Evolutionary conservation across 2,329 filamentous ascomycete species (phyloP).

Genomic region (Escovopsis sp.): DNA sequence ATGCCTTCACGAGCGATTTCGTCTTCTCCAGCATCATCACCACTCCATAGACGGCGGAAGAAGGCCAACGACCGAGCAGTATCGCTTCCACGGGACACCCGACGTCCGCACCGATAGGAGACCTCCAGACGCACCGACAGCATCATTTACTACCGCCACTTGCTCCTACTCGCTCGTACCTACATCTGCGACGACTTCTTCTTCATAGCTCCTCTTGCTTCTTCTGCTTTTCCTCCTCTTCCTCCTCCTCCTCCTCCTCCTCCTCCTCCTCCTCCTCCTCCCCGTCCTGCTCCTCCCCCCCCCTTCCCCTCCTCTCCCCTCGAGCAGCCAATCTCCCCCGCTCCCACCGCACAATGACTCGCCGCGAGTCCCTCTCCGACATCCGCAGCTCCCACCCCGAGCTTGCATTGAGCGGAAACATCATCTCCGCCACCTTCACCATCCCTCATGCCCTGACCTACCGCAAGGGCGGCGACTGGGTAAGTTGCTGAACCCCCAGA

Average conservation of each 20-base stretch:
- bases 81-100: too few species aligned
- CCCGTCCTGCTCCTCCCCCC: background rate
- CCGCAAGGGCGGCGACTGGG: conserved; percentile 44
- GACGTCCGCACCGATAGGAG: too few species aligned
- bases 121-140: background rate
- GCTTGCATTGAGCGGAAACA: conserved; percentile 44
- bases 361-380: conserved; percentile 37
- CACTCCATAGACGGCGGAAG: too few species aligned
- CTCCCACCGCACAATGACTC: conserved; percentile 20
- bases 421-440: conserved; percentile 51
- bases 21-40: too few species aligned
- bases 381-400: conserved; percentile 41
- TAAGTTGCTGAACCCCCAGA: conserved; percentile 20
- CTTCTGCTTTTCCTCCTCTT: too few species aligned
- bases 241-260: background rate
- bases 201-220: too few species aligned
- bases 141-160: background rate
- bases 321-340: too few species aligned
- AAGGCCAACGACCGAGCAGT: too few species aligned
- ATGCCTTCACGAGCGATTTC: too few species aligned
- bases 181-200: too few species aligned
- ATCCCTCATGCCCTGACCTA: conserved; percentile 45
- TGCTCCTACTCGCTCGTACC: too few species aligned
- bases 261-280: background rate
- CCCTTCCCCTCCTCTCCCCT: too few species aligned